Base-by-base conservation (phyloP, 306 rosid genomes). In the Vigna nakashimae region DNA sequence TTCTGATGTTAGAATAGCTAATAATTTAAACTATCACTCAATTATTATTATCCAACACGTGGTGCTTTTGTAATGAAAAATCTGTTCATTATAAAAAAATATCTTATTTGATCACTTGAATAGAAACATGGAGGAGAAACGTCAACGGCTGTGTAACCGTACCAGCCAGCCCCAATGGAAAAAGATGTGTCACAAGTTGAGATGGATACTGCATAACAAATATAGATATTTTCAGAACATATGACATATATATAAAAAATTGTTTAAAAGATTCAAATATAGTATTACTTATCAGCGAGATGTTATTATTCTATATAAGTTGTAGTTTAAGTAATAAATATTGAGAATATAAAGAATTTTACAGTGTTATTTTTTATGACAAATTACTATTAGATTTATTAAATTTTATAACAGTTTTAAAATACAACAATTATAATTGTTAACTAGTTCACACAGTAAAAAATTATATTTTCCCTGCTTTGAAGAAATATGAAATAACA, bases 401-500 rank as follows among this genome's bases (percentile, higher is more conserved):
- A 10, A 40, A 2, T 43, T 43, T 43, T 45, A 45, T 45, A 45
- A 45, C 12, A 12, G 5, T 11, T 11, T 2, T 3, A 45, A 45
- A 45, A 12, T 45, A 3, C 4, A 45, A 10, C 1, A 12, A 12
- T 11, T 11, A 45, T 45, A 16, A 16, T 50, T 50, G 38, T 49
- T 0, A 49, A 49, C 5, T 4, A 16, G 55, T 6, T 49, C 8
- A 49, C 2, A 50, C 1, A 3, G 28, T 53, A 53, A 18, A 53
- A 53, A 8, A 0, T 53, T 51, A 7, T 9, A 53, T 53, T 4
- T 14, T 22, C 8, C 9, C 2, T 76, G 66, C 43, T 38, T 24
- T 52, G 17, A 15, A 79, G 12, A 36, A 32, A 69, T 14, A 82
- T 11, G 82, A 71, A 76, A 70, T 40, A 53, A 71, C 81, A 76